Base-by-base conservation (phyloP, 1,284 basidiomycete species). In the Sparassis latifolia region DNA sequence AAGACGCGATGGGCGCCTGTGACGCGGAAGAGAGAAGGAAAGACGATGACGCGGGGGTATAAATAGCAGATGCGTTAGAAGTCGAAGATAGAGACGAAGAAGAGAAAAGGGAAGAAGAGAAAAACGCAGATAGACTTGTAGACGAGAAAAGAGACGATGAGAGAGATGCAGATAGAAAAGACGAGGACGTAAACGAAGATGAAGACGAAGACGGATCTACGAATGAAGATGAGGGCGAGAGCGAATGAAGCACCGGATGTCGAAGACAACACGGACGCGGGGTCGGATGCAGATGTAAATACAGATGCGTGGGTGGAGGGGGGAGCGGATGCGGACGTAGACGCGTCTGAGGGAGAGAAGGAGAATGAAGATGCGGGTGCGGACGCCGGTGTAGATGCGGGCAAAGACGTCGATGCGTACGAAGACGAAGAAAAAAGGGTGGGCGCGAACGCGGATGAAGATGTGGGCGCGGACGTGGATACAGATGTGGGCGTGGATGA, bases 171-270 rank as follows among this genome's bases (percentile, higher is more conserved):
- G 42, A 33, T n/a, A 31, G 38, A 10, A 33, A 5, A 9, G 41
- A 27, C n/a, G 45, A 32, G 35, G 47, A 20, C 35, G 20, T 20
- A 20, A 28, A 27, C 6, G 40, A 42, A 10, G 40, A 27, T 7
- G 46, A 44, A 6, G 38, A 28, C 44, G 33, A 30, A 33, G 40
- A 20, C 32, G 40, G 41, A 10, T 45, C 12, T 10, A 45, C 42
- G 41, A 47, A 10, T 31, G 50, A 48, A 35, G 45, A 43, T 44
- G 33, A 27, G 12, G 42, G 38, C 37, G 50, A 51, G 20, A 20
- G 20, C 20, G 40, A 43, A 33, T 33, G 47, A 48, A 31, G 47
- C 37, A 41, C 35, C 41, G 33, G 43, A 33, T 29, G 42, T 7
- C 35, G 35, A 12, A 37, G 12, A 7, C 6, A 10, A 28, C 32